A percentile compares a stretch with the other conserved stretches of the same genome.
These are phyloP conservation scores for Heliamphora exappendiculata DNA, from an alignment of 148 eudicot genomes.

Conservation along the genomic window DNA sequence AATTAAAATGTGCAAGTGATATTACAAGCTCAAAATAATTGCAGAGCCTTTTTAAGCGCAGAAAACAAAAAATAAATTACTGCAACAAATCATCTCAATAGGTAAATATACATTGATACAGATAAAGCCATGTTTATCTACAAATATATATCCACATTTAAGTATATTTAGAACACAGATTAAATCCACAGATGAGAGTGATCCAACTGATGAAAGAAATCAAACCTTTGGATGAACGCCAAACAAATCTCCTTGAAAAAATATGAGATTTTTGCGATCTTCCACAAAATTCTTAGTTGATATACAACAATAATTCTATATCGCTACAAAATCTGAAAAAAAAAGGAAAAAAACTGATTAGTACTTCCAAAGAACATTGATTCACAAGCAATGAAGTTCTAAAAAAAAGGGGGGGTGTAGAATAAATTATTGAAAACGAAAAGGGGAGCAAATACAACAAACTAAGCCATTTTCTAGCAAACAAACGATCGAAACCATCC, in stretches of 20 bases:
- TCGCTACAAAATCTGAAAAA: background rate
- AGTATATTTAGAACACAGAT: background rate
- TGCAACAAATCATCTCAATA: background rate
- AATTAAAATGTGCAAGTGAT: background rate
- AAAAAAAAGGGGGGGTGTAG: background rate
- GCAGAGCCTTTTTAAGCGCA: background rate
- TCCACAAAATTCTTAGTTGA: background rate
- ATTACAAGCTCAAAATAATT: background rate
- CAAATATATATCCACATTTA: background rate
- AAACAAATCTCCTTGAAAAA: slow-evolving; percentile 6
- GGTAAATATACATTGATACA: no score
- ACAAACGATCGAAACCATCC: background rate
- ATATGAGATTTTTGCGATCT: background rate
- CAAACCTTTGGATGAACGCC: slow-evolving; percentile 4
- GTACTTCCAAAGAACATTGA: background rate
- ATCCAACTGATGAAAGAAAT: background rate
- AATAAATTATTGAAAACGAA: background rate
- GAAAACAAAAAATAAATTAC: background rate
- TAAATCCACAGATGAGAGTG: background rate
- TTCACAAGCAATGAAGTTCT: background rate
- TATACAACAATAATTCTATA: background rate
- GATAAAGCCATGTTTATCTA: background rate
- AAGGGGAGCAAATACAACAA: background rate
- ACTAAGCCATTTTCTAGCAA: background rate
- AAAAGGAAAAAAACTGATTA: background rate